Conservation (phyloP, 2,329 filamentous ascomycete genomes). For the Colletotrichum liaoningense region DNA sequence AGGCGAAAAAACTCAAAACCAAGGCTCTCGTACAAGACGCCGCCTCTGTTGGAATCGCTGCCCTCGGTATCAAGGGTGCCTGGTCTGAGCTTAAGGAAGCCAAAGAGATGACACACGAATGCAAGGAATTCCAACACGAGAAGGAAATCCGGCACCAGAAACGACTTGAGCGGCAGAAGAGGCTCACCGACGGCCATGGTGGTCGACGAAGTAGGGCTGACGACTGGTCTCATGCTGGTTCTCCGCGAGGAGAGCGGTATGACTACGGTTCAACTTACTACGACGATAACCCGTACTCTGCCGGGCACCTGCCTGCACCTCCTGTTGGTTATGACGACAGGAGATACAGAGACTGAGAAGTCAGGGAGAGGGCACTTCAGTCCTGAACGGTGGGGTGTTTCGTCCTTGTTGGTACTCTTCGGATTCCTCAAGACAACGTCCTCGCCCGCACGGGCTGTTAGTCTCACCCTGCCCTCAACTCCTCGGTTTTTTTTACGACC, state of each 20-base stretch:
- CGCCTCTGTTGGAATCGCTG: slow-evolving; percentile 68
- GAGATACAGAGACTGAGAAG: slow-evolving; percentile 43
- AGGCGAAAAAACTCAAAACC: slow-evolving; percentile 68
- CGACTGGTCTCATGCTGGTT: slow-evolving; percentile 56
- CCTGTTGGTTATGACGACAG: slow-evolving; percentile 51
- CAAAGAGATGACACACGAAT: slow-evolving; percentile 60
- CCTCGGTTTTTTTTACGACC: background rate
- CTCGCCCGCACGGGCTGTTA: background rate
- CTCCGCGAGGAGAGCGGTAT: slow-evolving; percentile 48
- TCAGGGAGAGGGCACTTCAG: background rate
- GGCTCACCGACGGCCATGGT: slow-evolving; percentile 46
- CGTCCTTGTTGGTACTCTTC: background rate
- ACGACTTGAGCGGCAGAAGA: slow-evolving; percentile 53
- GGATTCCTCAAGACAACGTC: background rate
- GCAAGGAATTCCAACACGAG: slow-evolving; percentile 61
- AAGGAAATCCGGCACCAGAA: slow-evolving; percentile 61
- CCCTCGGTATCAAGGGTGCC: slow-evolving; percentile 68
- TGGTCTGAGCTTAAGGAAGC: slow-evolving; percentile 67
- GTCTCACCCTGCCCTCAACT: background rate
- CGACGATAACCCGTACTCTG: slow-evolving; percentile 60
- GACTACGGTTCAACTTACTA: slow-evolving; percentile 58
- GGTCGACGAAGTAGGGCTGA: slow-evolving; percentile 52
- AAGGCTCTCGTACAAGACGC: slow-evolving; percentile 68
- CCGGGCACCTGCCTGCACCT: slow-evolving; percentile 53
- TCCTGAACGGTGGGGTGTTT: background rate